Conservation (phyloP, 1,284 basidiomycete species). For the Tylopilus sp. region DNA sequence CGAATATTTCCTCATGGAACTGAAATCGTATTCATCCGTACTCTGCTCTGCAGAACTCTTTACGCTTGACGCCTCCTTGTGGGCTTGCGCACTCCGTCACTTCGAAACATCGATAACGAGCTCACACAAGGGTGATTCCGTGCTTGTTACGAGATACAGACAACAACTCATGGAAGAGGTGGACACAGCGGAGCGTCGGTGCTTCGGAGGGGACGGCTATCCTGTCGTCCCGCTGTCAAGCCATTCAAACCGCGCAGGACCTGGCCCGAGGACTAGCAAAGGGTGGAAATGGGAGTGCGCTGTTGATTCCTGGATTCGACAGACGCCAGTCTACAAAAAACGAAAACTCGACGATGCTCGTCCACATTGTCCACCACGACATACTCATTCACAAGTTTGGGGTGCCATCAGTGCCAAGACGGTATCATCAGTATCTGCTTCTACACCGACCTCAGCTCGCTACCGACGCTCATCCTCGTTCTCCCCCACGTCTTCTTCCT, state of each 20-base stretch:
- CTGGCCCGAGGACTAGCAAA: slow-evolving; percentile 31
- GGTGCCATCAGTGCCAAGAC: neutral
- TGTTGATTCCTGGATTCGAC: slow-evolving; percentile 54
- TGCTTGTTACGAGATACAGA: slow-evolving; percentile 47
- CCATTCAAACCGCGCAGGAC: slow-evolving; percentile 11
- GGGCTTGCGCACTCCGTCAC: slow-evolving; percentile 60
- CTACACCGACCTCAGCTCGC: slow-evolving; percentile 9
- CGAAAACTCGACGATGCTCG: slow-evolving; percentile 24
- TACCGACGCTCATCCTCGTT: slow-evolving; percentile 12
- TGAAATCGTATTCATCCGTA: slow-evolving; percentile 46
- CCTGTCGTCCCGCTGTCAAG: slow-evolving; percentile 21
- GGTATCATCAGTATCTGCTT: slow-evolving; percentile 4
- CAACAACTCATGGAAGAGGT: slow-evolving; percentile 56
- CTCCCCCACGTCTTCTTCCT: slow-evolving; percentile 27
- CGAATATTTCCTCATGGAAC: slow-evolving; percentile 35
- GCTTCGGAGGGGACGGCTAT: slow-evolving; percentile 46
- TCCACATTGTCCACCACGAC: slow-evolving; percentile 8
- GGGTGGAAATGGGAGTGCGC: slow-evolving; percentile 61
- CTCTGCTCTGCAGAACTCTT: slow-evolving; percentile 50
- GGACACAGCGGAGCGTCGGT: slow-evolving; percentile 61
- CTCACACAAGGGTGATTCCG: slow-evolving; percentile 24
- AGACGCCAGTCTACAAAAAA: slow-evolving; percentile 46
- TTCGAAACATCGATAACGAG: slow-evolving; percentile 50
- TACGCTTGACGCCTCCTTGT: slow-evolving; percentile 63
- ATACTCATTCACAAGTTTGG: neutral